These are phyloP conservation scores for Fusarium brachygibbosum DNA, from an alignment of 2,329 filamentous ascomycete genomes.

Conservation along the genomic window DNA sequence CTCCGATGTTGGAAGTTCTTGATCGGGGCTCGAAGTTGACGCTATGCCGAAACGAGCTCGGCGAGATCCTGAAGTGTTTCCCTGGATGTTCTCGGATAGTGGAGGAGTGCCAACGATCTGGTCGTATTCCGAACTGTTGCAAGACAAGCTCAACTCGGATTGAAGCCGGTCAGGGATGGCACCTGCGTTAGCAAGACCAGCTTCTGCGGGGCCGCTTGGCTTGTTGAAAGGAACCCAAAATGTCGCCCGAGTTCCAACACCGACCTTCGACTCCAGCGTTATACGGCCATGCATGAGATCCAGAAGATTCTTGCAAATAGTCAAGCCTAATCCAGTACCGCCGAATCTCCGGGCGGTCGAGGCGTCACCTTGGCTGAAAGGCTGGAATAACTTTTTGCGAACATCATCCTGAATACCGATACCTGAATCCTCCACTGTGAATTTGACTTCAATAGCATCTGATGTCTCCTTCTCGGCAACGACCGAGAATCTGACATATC, in stretches of 20 bases:
- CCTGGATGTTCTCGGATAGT: conserved; percentile 47
- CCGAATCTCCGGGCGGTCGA: conserved; percentile 84
- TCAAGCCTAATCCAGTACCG: conserved; percentile 81
- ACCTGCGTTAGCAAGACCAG: conserved; percentile 71
- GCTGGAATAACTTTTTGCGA: conserved; percentile 78
- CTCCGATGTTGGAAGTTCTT: conserved; percentile 68
- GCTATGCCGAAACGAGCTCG: conserved; percentile 54
- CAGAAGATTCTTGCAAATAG: conserved; percentile 84
- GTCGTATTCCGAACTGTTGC: conserved; percentile 75
- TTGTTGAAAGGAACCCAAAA: conserved; percentile 85
- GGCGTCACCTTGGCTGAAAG: conserved; percentile 85
- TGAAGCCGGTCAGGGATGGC: conserved; percentile 76
- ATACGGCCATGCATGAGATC: conserved; percentile 86
- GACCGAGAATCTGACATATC: conserved; percentile 76
- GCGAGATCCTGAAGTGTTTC: conserved; percentile 44
- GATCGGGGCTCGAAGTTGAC: conserved; percentile 55
- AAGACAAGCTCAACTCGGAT: conserved; percentile 73
- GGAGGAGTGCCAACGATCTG: conserved; percentile 59
- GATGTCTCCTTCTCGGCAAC: conserved; percentile 72
- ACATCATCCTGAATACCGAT: conserved; percentile 87
- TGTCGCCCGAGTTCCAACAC: conserved; percentile 77
- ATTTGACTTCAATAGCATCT: conserved; percentile 76
- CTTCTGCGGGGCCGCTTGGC: conserved; percentile 64
- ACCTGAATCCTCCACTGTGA: conserved; percentile 81
- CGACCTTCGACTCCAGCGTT: conserved; percentile 74